Evolutionary conservation across 2,329 filamentous ascomycete genomes (phyloP).

Genomic region (Apiospora aurea): DNA sequence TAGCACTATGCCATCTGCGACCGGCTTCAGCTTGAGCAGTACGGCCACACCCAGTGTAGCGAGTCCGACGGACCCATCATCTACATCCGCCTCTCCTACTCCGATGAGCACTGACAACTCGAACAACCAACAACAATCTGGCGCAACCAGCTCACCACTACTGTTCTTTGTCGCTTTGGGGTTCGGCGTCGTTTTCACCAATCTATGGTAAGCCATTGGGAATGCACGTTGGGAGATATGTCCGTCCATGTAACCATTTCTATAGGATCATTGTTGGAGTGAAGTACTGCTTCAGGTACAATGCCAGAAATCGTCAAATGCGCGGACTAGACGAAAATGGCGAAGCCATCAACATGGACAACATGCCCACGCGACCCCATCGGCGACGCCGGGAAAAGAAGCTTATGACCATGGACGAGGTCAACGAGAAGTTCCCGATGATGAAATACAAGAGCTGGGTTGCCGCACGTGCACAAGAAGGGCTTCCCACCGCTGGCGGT

Average conservation of each 20-base stretch:
- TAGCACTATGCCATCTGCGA: constrained; percentile 15
- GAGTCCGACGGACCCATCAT: constrained; percentile 27
- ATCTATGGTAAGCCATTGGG: constrained; percentile 79
- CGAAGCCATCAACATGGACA: constrained; percentile 86
- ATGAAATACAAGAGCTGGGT: constrained; percentile 98
- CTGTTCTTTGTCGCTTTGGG: constrained; percentile 95
- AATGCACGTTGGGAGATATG: neutral
- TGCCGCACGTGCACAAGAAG: constrained; percentile 80
- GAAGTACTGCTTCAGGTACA: constrained; percentile 99
- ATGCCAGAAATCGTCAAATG: constrained; percentile 86
- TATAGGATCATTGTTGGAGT: constrained; percentile 98
- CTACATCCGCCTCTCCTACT: constrained; percentile 29
- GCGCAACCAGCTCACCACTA: constrained; percentile 72
- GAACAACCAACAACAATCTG: constrained; percentile 32
- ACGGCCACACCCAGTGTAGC: constrained; percentile 4
- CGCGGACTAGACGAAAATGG: constrained; percentile 77
- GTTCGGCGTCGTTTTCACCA: constrained; percentile 98
- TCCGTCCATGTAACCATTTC: constrained; percentile 19
- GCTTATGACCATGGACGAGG: constrained; percentile 98
- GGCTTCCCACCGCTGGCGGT: constrained; percentile 83
- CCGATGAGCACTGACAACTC: neutral
- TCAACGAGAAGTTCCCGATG: constrained; percentile 95
- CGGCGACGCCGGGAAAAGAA: constrained; percentile 94
- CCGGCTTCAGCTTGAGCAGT: constrained; percentile 19
- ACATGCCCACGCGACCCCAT: constrained; percentile 81